A percentile compares a stretch with the other conserved stretches of the same genome.
Conservation (phyloP, 345 rosid species). For the Atalantia buxifolia region DNA sequence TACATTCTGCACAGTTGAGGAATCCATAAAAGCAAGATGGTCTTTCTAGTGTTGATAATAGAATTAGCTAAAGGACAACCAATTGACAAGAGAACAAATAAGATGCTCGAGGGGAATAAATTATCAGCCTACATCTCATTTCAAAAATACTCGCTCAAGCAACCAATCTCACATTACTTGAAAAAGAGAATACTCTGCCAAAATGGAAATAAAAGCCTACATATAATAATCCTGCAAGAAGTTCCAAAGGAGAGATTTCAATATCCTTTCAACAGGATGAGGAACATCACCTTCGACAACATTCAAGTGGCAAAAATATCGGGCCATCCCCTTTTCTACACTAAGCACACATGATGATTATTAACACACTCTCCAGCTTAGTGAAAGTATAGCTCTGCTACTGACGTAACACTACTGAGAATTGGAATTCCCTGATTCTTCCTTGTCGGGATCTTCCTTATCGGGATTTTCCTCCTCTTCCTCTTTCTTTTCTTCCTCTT, state of each 20-base stretch:
- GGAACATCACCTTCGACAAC: neutral
- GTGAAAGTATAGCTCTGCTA: neutral
- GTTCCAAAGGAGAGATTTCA: neutral
- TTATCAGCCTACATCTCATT: neutral
- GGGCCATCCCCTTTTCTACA: slow-evolving; percentile 8
- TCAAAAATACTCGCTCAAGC: neutral
- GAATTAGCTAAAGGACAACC: neutral
- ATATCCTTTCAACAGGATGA: slow-evolving; percentile 13
- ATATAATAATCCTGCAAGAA: slow-evolving; percentile 8
- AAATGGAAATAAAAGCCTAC: slow-evolving; percentile 1
- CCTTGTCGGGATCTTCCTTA: slow-evolving; percentile 41
- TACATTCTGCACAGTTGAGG: neutral
- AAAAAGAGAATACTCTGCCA: neutral
- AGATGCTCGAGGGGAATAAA: neutral
- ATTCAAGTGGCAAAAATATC: slow-evolving; percentile 10
- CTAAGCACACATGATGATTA: neutral
- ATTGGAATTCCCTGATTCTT: slow-evolving; percentile 33
- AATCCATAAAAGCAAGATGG: neutral
- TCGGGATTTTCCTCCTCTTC: slow-evolving; percentile 46
- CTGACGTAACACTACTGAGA: slow-evolving; percentile 22
- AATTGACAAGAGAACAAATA: neutral
- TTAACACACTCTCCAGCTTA: neutral
- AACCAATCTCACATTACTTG: neutral
- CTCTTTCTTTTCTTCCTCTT: slow-evolving; percentile 56
- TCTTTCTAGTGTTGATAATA: neutral